Base-by-base conservation (phyloP, 2,329 filamentous ascomycete genomes). In the Alternaria longipes region DNA sequence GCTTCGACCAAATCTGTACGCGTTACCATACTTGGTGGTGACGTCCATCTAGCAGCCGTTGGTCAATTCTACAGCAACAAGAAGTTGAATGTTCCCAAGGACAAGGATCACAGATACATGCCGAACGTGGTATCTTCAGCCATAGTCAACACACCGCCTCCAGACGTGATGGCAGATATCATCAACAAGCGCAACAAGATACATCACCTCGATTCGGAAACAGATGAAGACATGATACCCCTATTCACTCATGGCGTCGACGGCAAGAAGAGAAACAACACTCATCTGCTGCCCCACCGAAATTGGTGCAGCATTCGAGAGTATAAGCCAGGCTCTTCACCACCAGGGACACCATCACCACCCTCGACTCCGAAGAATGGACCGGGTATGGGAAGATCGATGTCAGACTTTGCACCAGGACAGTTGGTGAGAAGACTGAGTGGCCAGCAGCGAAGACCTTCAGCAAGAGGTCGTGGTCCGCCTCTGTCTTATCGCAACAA, bases 1-100 rank as follows among this genome's bases (percentile, higher is more conserved):
- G 94, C 96, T 8, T 93, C 92, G 22, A 93, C 95, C 76, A 97
- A 97, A 77, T 97, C 93, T 14, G 87, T 97, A 52, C 90, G 95
- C 44, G 85, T 99, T 53, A 98, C 94, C 0, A 93, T 99, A 62
- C 85, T 99, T 53, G 92, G 94, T 72, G 95, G 96, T 36, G 95
- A 98, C 74, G 95, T 98, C 20, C 94, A 98, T 78, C 85, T 99
- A 26, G 94, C 91, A 12, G 95, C 93, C 8, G 87, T 97, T 40
- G 95, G 95, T 2, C 94, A 97, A 69, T 98, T 99, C 80, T 97
- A 94, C 81, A 95, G 92, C 9, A 96, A 96, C 74, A 90, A 93
- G 14, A 95, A 93, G 78, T 62, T 75, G 62, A 73, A 74, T 20
- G 83, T 97, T 32, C 83, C 91, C 3, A 98, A 97, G 78, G 92